Evolutionary conservation across 768 basidiomycete genomes (phyloP).

Genomic region (Mycena rosella): DNA sequence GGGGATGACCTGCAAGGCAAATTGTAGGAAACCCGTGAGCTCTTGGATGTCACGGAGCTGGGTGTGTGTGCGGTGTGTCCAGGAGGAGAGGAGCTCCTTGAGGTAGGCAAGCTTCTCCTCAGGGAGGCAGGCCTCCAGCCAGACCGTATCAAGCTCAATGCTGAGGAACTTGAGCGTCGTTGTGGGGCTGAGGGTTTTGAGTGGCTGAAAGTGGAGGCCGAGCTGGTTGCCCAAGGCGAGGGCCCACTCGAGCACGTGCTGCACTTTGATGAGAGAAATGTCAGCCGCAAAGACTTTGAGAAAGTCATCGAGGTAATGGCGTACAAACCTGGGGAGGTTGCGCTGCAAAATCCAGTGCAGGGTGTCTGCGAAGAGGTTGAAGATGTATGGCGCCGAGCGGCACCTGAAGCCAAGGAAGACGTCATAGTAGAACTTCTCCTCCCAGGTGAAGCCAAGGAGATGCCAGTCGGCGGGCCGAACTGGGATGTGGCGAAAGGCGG

Average conservation of each 20-base stretch:
- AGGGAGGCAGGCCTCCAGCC: conserved; percentile 28
- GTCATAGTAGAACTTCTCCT: neutral
- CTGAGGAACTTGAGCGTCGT: conserved; percentile 44
- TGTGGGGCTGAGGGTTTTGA: conserved; percentile 44
- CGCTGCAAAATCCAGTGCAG: conserved; percentile 17
- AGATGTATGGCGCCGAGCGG: no score
- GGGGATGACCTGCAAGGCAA: conserved; percentile 33
- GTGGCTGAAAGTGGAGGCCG: no score
- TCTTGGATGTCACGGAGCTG: conserved; percentile 27
- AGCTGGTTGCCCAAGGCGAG: no score
- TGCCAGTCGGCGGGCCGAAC: neutral
- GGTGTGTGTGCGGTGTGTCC: conserved; percentile 5
- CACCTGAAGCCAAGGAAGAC: neutral
- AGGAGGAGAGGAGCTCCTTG: no score
- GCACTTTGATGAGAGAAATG: conserved; percentile 2
- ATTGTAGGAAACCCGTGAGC: conserved; percentile 33
- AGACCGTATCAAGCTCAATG: conserved; percentile 36
- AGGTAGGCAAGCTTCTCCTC: conserved; percentile 24
- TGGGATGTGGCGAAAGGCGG: neutral
- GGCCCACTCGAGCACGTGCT: conserved; percentile 41
- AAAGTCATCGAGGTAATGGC: conserved; percentile 54
- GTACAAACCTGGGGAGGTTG: conserved; percentile 45
- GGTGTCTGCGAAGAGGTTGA: conserved; percentile 17
- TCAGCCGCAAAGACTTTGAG: conserved; percentile 42
- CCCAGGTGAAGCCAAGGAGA: neutral